Evolutionary conservation across 768 basidiomycete genomes (phyloP).

Genomic region (Tricholoma flavovirens): DNA sequence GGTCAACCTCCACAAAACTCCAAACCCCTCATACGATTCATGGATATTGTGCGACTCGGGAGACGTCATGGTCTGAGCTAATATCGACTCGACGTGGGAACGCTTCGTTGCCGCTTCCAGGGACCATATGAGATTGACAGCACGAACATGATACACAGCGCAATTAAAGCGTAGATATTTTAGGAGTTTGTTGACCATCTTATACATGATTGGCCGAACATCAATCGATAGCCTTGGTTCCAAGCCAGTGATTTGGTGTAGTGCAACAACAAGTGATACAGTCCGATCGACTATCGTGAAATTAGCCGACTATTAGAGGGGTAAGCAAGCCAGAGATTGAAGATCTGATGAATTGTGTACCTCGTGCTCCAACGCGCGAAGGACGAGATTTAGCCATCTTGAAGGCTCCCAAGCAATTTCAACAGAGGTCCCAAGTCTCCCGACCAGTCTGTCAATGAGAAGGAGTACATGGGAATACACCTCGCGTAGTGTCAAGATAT

Average conservation of each 20-base stretch:
- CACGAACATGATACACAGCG: constrained; percentile 73
- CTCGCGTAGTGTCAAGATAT: constrained; percentile 35
- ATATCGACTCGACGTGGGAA: constrained; percentile 70
- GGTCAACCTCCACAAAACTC: constrained; percentile 85
- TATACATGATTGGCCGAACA: constrained; percentile 47
- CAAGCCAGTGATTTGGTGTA: constrained; percentile 47
- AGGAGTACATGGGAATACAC: constrained; percentile 47
- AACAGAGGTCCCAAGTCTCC: constrained; percentile 33
- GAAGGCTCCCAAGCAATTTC: constrained; percentile 55
- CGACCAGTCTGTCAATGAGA: constrained; percentile 46
- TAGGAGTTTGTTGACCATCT: constrained; percentile 65
- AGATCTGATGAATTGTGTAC: constrained; percentile 27
- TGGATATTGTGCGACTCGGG: constrained; percentile 39
- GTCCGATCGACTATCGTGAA: constrained; percentile 67
- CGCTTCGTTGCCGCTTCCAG: constrained; percentile 52
- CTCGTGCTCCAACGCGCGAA: constrained; percentile 51
- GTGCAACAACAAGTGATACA: constrained; percentile 47
- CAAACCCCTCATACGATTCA: constrained; percentile 81
- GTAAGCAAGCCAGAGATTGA: constrained; percentile 9
- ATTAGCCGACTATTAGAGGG: constrained; percentile 40
- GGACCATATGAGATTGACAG: constrained; percentile 79
- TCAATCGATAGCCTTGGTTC: constrained; percentile 51
- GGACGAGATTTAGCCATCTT: constrained; percentile 54
- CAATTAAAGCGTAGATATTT: constrained; percentile 63
- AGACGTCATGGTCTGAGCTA: constrained; percentile 67